Evolutionary conservation across 164 flowering plant genomes (phyloP).

Genomic region (Vitis rupestris): DNA sequence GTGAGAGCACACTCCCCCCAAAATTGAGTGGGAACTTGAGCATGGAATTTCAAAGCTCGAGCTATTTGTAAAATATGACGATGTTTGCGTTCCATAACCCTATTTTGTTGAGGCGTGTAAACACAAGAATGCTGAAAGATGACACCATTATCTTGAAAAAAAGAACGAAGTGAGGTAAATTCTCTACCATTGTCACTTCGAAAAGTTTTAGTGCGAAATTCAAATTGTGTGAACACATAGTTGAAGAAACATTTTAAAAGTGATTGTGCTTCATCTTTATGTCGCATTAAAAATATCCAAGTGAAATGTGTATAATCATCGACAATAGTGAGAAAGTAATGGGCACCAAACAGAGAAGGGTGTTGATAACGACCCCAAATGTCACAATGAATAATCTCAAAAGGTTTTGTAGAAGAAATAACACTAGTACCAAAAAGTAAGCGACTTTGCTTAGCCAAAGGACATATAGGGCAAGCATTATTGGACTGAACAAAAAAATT

Average conservation of each 20-base stretch:
- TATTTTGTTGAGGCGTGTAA: not conserved
- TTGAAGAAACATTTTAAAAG: slow-evolving; percentile 2
- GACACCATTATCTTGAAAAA: slow-evolving; percentile 3
- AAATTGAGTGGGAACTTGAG: not conserved
- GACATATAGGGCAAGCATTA: not conserved
- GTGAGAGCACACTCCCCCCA: not conserved
- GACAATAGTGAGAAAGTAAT: not conserved
- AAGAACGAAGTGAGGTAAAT: not conserved
- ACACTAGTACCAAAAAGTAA: not conserved
- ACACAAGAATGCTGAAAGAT: not conserved
- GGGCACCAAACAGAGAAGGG: too few species aligned
- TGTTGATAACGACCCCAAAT: not conserved
- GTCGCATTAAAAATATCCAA: not conserved
- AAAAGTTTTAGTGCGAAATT: not conserved
- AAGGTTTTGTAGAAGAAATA: not conserved
- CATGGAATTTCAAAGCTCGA: not conserved
- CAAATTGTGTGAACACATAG: not conserved
- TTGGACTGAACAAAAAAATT: not conserved
- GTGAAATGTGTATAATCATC: slow-evolving; percentile 3
- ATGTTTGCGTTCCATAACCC: not conserved
- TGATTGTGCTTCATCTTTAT: not conserved
- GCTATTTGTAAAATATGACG: slow-evolving; percentile 1
- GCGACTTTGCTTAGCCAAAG: slow-evolving; percentile 2
- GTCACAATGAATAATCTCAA: not conserved
- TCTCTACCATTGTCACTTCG: not conserved